These are phyloP conservation scores for Mortierella sp. DNA, from an alignment of 371 early-diverging fungal species.

Conservation along the genomic window DNA sequence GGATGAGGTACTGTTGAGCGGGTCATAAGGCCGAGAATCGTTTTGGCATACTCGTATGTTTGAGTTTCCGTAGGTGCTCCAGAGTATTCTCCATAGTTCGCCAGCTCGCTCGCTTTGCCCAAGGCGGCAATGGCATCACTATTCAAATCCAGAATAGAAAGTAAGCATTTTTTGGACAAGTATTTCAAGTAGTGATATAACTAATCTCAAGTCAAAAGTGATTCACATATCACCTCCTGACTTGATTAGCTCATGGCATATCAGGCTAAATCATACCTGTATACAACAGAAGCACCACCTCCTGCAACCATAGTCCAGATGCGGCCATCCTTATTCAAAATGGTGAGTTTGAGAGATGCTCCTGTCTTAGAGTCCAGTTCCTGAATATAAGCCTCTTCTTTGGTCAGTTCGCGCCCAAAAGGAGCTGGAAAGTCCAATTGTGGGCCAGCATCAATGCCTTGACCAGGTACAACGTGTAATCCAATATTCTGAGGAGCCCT, in stretches of 20 bases:
- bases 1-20: constrained; percentile 80
- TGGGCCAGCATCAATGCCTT: constrained; percentile 82
- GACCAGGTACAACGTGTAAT: constrained; percentile 27
- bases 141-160: constrained; percentile 2
- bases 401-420: constrained; percentile 95
- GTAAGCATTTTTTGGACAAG: not conserved
- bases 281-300: constrained; percentile 98
- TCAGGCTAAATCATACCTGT: constrained; percentile 57
- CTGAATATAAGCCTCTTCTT: constrained; percentile 97
- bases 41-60: constrained; percentile 98
- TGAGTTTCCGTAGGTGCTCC: constrained; percentile 98
- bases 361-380: constrained; percentile 98
- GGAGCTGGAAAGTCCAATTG: constrained; percentile 98
- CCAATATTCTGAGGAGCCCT: constrained; percentile 76
- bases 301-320: constrained; percentile 99
- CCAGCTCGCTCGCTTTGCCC: constrained; percentile 93
- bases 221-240: not conserved
- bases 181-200: not conserved
- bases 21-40: constrained; percentile 97
- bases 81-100: constrained; percentile 99
- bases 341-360: constrained; percentile 96
- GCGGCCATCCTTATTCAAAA: constrained; percentile 94
- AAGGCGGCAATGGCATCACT: constrained; percentile 97
- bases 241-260: not conserved
- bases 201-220: not conserved